Evolutionary conservation across 768 basidiomycete species (phyloP).

Genomic region (Mycena venus): DNA sequence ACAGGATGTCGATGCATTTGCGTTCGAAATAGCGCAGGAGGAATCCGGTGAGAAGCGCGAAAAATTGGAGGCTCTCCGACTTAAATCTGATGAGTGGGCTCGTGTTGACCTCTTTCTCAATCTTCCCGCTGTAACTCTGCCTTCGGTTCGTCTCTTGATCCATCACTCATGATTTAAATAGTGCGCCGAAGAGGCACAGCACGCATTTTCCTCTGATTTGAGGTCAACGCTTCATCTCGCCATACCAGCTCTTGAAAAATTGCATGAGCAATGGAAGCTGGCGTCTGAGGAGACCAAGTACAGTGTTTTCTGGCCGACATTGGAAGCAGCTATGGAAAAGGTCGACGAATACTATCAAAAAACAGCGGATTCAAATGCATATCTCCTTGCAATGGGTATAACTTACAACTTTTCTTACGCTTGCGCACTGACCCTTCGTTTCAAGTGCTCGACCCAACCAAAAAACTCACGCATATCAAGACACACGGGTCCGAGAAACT

Average conservation of each 20-base stretch:
- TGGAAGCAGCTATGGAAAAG: conserved; percentile 42
- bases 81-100: conserved; percentile 1
- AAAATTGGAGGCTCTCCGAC: conserved; percentile 35
- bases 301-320: conserved; percentile 33
- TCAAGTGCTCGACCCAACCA: too few species aligned
- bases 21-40: conserved; percentile 19
- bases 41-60: conserved; percentile 25
- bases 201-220: conserved; percentile 47
- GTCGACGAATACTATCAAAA: conserved; percentile 47
- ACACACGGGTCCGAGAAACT: too few species aligned
- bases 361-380: too few species aligned
- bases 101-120: not conserved
- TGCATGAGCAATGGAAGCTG: conserved; percentile 45
- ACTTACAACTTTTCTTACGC: too few species aligned
- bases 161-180: conserved; percentile 19
- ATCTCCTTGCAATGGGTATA: too few species aligned
- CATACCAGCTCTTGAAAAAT: too few species aligned
- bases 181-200: conserved; percentile 47
- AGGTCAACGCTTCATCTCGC: conserved; percentile 47
- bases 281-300: conserved; percentile 32
- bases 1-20: conserved; percentile 38
- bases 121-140: not conserved
- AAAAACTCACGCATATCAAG: too few species aligned
- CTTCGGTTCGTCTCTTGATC: not conserved
- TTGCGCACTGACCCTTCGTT: too few species aligned